Evolutionary conservation across 768 basidiomycete species (phyloP), one percentile per base, ranked within the genome.

Genomic region (Scleroderma bovista): DNA sequence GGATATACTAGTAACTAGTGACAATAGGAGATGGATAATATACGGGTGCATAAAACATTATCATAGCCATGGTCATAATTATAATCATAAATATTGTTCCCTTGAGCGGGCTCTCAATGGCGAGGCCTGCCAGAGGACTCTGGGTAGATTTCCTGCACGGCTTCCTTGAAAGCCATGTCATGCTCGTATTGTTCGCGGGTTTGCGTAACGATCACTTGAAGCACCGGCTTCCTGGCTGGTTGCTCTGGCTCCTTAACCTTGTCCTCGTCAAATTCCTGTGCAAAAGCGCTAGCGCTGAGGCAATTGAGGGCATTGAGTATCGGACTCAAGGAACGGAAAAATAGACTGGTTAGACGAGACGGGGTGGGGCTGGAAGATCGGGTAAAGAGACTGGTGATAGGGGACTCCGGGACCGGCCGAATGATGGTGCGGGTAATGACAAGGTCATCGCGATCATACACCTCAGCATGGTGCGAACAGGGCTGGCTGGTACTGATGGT

Each of bases 341-440:
- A 52, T 39, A 57, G 61, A 43, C 57, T 56, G 20, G 47, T 43
- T 19, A 70, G 60, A 26, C 66, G 63, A 8, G 64, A 54, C 44
- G 60, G 57, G 52, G 59, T 50, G n/a, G 61, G 65, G 31, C 54
- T 65, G 31, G 65, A 65, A 0, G 70, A 61, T 16, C 65, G 58
- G 24, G 71, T 60, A 48, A 72, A 65, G 37, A 53, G 47, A 31
- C 52, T 48, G 34, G 54, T 44, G 37, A 60, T 37, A 16, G 66
- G 40, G 11, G 66, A 53, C 39, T 57, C 63, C 2, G 68, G 49
- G 13, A 52, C 29, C 6, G 70, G 71, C n/a, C 66, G 68, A 47
- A 74, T 64, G 58, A 69, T 65, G 41, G 67, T 72, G 49, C 71
- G 71, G 33, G 67, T 68, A 31, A 69, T 59, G 40, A 59, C 54